Conservation (phyloP, 2,329 filamentous ascomycete species). For the Metarhizium sp. region DNA sequence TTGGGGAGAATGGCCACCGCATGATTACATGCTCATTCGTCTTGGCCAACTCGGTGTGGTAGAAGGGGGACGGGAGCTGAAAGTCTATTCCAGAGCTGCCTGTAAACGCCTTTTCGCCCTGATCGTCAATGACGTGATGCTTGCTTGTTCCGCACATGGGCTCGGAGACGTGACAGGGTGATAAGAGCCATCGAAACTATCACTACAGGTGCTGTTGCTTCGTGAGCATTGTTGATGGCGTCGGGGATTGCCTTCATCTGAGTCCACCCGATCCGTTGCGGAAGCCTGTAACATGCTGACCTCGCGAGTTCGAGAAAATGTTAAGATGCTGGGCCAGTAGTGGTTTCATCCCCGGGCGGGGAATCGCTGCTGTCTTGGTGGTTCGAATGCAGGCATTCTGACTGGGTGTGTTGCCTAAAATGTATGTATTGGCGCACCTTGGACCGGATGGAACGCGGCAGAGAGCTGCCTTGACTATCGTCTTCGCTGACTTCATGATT, state of each 20-base stretch:
- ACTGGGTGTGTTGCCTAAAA: background rate
- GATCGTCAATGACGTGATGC: background rate
- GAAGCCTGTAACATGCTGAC: background rate
- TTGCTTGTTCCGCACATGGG: background rate
- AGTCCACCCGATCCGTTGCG: background rate
- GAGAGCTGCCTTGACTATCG: background rate
- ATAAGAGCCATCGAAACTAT: background rate
- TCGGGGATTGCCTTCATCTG: background rate
- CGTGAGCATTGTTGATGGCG: background rate
- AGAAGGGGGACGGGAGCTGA: conserved; percentile 7
- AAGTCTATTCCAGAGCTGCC: conserved; percentile 10
- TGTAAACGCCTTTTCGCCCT: conserved; percentile 4
- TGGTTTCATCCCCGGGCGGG: background rate
- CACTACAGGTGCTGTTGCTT: background rate
- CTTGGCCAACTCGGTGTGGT: conserved; percentile 1
- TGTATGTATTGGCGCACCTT: background rate
- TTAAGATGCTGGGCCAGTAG: background rate
- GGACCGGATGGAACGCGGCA: background rate
- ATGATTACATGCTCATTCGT: conserved; percentile 1
- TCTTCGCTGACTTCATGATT: background rate
- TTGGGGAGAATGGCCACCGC: background rate
- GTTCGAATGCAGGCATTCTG: background rate
- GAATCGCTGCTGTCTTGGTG: background rate
- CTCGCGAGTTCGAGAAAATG: background rate
- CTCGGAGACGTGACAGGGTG: background rate